phyloP scores from a whole-genome alignment of 2,329 filamentous ascomycete species.

The Aspergillus ibericus region DNA sequence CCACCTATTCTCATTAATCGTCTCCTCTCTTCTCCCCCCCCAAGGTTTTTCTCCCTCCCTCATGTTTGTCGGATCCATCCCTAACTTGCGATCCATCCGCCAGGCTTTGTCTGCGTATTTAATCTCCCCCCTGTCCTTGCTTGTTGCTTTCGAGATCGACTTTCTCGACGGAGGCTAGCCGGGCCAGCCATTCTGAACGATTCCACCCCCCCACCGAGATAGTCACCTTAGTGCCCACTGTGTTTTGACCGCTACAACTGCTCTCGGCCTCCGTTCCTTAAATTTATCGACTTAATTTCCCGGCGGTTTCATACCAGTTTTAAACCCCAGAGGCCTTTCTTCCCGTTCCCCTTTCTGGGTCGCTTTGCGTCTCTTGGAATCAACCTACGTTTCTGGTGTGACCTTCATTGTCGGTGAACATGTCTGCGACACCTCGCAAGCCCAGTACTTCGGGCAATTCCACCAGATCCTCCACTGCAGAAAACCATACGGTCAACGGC shows the following conservation, averaged over 20 bases:
- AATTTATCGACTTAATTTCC: conserved; percentile 28
- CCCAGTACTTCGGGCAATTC: conserved; percentile 36
- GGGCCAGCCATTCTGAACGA: conserved; percentile 4
- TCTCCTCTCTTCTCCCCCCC: not conserved
- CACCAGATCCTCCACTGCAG: conserved; percentile 33
- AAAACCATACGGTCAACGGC: conserved; percentile 34
- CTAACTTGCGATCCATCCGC: conserved; percentile 13
- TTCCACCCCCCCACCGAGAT: conserved; percentile 15
- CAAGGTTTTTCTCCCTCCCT: not conserved
- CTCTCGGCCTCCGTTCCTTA: conserved; percentile 22
- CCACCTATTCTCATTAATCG: conserved; percentile 1
- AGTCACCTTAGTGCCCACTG: conserved; percentile 21
- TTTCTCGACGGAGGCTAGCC: conserved; percentile 14
- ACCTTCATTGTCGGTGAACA: conserved; percentile 24
- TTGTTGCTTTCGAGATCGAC: not conserved
- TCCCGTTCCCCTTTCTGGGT: conserved; percentile 13
- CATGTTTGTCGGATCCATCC: conserved; percentile 12
- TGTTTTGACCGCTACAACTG: conserved; percentile 29
- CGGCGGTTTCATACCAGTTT: conserved; percentile 23
- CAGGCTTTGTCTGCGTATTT: not conserved
- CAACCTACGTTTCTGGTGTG: conserved; percentile 5
- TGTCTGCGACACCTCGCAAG: conserved; percentile 49
- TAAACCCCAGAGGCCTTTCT: conserved; percentile 4
- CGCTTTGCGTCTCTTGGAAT: conserved; percentile 12
- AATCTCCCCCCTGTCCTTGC: conserved; percentile 5